These are phyloP conservation scores for Monilinia vaccinii-corymbosi DNA, from an alignment of 2,329 filamentous ascomycete genomes.

Conservation along the genomic window DNA sequence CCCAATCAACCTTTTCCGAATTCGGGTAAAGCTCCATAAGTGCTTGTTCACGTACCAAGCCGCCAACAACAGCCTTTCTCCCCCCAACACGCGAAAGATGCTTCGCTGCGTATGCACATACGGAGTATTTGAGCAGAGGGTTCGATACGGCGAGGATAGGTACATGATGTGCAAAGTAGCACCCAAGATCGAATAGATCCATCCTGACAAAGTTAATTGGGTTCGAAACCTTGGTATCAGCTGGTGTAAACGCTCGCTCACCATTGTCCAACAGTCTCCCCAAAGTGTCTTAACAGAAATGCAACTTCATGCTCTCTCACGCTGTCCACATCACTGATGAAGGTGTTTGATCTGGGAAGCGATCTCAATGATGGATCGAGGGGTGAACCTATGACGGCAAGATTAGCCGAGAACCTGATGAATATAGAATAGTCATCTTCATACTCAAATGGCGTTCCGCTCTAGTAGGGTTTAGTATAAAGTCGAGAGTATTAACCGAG, in stretches of 20 bases:
- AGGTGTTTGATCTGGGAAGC: conserved; percentile 3
- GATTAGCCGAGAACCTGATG: conserved; percentile 16
- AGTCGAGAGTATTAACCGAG: conserved; percentile 40
- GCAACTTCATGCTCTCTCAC: conserved; percentile 46
- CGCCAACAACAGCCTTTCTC: conserved; percentile 40
- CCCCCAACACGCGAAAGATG: conserved; percentile 47
- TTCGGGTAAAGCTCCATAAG: conserved; percentile 44
- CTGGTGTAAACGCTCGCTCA: conserved; percentile 22
- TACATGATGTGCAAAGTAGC: conserved; percentile 51
- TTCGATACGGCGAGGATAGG: conserved; percentile 46
- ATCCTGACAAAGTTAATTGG: conserved; percentile 32
- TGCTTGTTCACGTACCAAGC: conserved; percentile 38
- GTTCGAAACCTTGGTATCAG: background rate
- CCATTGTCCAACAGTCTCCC: conserved; percentile 51
- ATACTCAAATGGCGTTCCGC: conserved; percentile 19
- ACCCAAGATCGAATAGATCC: conserved; percentile 45
- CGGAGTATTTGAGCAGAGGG: conserved; percentile 40
- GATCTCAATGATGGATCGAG: conserved; percentile 34
- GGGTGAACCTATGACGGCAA: conserved; percentile 32
- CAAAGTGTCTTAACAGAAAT: conserved; percentile 51
- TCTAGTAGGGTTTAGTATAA: conserved; percentile 40
- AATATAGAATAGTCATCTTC: background rate
- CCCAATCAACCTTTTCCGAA: conserved; percentile 41
- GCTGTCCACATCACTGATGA: conserved; percentile 14
- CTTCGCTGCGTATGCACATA: conserved; percentile 53